These are phyloP conservation scores for Botrytis byssoidea DNA, from an alignment of 2,329 filamentous ascomycete genomes.

Conservation along the genomic window DNA sequence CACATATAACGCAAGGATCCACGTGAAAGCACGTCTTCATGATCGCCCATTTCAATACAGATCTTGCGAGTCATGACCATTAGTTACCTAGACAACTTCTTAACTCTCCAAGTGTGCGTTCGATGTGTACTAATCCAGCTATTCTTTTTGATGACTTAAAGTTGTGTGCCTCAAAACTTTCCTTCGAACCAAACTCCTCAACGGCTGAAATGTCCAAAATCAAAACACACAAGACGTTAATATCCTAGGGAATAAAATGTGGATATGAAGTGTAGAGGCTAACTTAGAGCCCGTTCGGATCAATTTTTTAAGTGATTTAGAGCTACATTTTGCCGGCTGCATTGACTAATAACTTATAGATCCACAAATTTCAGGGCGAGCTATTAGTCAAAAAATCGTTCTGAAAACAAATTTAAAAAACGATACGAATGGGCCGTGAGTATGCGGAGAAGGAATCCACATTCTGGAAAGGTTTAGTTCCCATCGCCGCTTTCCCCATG, in stretches of 20 bases:
- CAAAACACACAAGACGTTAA: neutral
- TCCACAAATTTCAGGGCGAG: too few species aligned
- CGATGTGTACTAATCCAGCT: neutral
- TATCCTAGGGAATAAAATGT: neutral
- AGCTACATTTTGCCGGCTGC: too few species aligned
- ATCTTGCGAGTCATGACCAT: neutral
- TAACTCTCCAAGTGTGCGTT: neutral
- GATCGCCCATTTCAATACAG: neutral
- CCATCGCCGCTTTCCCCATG: neutral
- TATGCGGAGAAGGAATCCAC: too few species aligned
- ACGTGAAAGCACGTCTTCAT: neutral
- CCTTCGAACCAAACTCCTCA: neutral
- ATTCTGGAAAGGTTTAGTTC: neutral
- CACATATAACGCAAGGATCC: neutral
- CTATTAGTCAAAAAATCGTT: too few species aligned
- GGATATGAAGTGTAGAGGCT: neutral
- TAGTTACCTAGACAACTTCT: neutral
- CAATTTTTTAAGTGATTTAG: too few species aligned
- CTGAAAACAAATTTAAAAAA: too few species aligned
- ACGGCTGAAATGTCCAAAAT: neutral
- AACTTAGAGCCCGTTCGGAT: too few species aligned
- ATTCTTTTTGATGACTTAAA: neutral
- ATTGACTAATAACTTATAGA: too few species aligned
- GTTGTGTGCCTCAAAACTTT: neutral
- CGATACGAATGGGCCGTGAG: too few species aligned